These are phyloP conservation scores for Tolypocladium endophyticum DNA, from an alignment of 2,329 filamentous ascomycete species.

Conservation along the genomic window DNA sequence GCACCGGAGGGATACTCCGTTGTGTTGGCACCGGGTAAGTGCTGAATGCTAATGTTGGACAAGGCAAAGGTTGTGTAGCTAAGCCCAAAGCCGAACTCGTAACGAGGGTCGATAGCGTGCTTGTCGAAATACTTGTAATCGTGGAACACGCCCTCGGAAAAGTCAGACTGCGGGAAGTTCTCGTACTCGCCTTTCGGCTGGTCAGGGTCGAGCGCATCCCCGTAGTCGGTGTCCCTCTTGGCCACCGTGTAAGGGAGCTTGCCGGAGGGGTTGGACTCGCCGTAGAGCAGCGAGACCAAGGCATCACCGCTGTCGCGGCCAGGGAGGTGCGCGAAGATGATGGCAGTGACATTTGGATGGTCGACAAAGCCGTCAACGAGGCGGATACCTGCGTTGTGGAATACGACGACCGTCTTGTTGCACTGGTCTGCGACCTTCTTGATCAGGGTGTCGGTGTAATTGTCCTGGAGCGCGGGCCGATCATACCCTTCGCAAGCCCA, in stretches of 20 bases:
- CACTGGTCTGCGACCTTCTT: conserved; percentile 46
- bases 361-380: conserved; percentile 52
- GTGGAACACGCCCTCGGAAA: conserved; percentile 38
- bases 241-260: conserved; percentile 53
- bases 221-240: conserved; percentile 44
- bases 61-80: conserved; percentile 45
- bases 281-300: conserved; percentile 46
- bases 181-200: conserved; percentile 38
- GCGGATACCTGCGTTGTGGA: conserved; percentile 54
- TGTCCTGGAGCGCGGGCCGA: conserved; percentile 51
- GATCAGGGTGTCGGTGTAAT: conserved; percentile 50
- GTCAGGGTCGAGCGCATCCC: conserved; percentile 27
- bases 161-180: conserved; percentile 40
- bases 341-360: conserved; percentile 51
- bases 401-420: conserved; percentile 51
- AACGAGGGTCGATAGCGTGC: conserved; percentile 35
- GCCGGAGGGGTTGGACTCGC: conserved; percentile 44
- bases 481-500: conserved; percentile 66
- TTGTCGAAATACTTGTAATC: conserved; percentile 47
- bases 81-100: conserved; percentile 46
- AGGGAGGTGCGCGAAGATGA: conserved; percentile 54
- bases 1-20: conserved; percentile 26
- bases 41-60: conserved; percentile 27
- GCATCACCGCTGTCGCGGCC: conserved; percentile 52
- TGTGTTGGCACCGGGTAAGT: conserved; percentile 9